Base-by-base conservation (phyloP, 345 rosid genomes). In the Hevea brasiliensis region DNA sequence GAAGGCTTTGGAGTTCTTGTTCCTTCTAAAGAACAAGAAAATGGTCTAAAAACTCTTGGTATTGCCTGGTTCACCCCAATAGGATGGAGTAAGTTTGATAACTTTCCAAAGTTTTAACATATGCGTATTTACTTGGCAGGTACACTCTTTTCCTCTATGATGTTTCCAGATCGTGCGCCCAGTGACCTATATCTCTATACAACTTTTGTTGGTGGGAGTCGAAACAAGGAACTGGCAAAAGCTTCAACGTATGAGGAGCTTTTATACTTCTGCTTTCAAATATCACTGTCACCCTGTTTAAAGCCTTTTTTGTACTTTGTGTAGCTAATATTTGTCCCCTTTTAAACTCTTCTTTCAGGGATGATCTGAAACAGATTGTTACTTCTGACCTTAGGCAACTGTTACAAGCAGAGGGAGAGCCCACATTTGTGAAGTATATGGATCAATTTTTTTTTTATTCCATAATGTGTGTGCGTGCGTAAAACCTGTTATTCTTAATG, bases 1-100 rank as follows among this genome's bases (percentile, higher is more conserved):
- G 90, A 89, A 88, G 97, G 98, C 61, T 94, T 94, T 82, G 98
- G 98, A 72, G 92, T 94, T 84, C 95, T 94, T 68, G 79, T 94
- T 80, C 97, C 97, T 51, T 87, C 98, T 17, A 89, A 76, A 77
- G 98, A 94, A 83, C 92, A 89, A 77, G 76, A 86, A 48, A 87
- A 88, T 80, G 98, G 98, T 61, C 80, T 94, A 75, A 89, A 74
- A 86, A 94, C 95, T 83, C 89, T 92, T 55, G 97, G 97, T 94
- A 87, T 78, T 54, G 68, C 68, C 63, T 47, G 74, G 61, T 32
- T 35, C 27, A 51, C 54, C 71, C 8, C 21, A 57, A 58, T 35
- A 48, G 70, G 45, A 72, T 58, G 29, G 14, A 21, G 13, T 45
- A 29, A 6, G 68, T 35, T 54, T 26, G 5, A 26, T 56, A 7